Evolutionary conservation across 768 basidiomycete genomes (phyloP), one percentile per base, ranked within the genome.

Genomic region (Russula dissimulans): DNA sequence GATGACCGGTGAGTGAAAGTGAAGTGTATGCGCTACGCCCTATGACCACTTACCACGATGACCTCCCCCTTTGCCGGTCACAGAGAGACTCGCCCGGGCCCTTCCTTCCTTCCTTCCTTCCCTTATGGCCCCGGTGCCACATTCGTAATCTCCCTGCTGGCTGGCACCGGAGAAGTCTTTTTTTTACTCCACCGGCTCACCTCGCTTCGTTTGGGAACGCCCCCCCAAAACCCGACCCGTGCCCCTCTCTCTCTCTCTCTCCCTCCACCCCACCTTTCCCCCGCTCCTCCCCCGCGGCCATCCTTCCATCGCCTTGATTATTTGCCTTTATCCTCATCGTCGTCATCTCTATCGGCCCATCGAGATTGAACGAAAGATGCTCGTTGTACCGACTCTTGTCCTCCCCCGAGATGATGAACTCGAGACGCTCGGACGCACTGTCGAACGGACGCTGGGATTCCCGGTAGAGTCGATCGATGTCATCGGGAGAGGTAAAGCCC

Each of bases 391-490:
- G 5, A 53, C 54, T 26, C 56, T 60, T 41, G 29, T 56, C n/a
- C 55, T 57, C n/a, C 50, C 59, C 45, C 57, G 59, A 29, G 48
- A 59, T 6, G 50, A 61, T 8, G 64, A 68, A 15, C 60, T 69
- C 6, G 68, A 67, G 43, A 57, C 53, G 10, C 62, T 70, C 26
- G 60, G 64, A 11, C 59, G 54, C 36, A 62, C 65, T 4, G 67
- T 70, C 42, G 53, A 56, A 36, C 51, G 56, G 26, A 58, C 59
- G 17, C 32, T 66, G 11, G 60, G 45, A 12, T 60, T 57, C n/a
- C 32, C 59, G 0, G 65, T 70, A 41, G 57, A 56, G 32, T 55
- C 62, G 26, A 65, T 69, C 54, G 68, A 70, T 63, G 51, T 64
- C 6, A 60, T 68, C 41, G 64, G 62, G 34, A 68, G 63, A 67